These are phyloP conservation scores for Knoxdaviesia capensis DNA, from an alignment of 2,329 filamentous ascomycete genomes.

Conservation along the genomic window DNA sequence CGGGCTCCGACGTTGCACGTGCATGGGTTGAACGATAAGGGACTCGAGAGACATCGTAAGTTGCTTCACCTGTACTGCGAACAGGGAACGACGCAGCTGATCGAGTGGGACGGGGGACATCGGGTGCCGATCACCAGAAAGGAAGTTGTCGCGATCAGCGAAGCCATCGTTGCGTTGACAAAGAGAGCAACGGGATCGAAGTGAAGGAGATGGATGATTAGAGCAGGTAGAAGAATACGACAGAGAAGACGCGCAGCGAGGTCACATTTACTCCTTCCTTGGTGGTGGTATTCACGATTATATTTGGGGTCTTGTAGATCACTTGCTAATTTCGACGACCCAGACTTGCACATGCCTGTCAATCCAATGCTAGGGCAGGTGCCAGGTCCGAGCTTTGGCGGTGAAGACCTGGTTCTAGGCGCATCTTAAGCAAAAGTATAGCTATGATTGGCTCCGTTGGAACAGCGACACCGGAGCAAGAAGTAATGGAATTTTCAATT, in stretches of 20 bases:
- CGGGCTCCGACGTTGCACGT: slow-evolving; percentile 45
- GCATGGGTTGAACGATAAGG: slow-evolving; percentile 40
- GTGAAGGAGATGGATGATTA: neutral
- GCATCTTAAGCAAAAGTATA: too few relatives aligned
- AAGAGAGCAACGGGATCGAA: slow-evolving; percentile 4
- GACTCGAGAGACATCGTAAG: slow-evolving; percentile 35
- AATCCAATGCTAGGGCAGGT: too few relatives aligned
- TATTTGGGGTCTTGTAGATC: neutral
- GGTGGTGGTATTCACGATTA: neutral
- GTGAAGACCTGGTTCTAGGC: too few relatives aligned
- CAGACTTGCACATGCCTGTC: too few relatives aligned
- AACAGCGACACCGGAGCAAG: too few relatives aligned
- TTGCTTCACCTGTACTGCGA: slow-evolving; percentile 39
- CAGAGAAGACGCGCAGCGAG: too few relatives aligned
- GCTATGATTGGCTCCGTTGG: too few relatives aligned
- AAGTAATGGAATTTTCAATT: too few relatives aligned
- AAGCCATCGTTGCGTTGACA: slow-evolving; percentile 29
- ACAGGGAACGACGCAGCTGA: slow-evolving; percentile 26
- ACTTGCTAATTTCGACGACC: too few relatives aligned
- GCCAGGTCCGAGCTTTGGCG: too few relatives aligned
- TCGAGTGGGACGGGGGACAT: slow-evolving; percentile 60
- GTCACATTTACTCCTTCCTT: too few relatives aligned
- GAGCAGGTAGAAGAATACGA: too few relatives aligned
- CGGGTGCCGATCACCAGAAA: slow-evolving; percentile 45
- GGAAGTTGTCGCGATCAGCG: slow-evolving; percentile 39